A percentile compares a stretch with the other conserved stretches of the same genome.
Conservation (phyloP, 495 filamentous ascomycete genomes). For the Talaromyces thailandensis region DNA sequence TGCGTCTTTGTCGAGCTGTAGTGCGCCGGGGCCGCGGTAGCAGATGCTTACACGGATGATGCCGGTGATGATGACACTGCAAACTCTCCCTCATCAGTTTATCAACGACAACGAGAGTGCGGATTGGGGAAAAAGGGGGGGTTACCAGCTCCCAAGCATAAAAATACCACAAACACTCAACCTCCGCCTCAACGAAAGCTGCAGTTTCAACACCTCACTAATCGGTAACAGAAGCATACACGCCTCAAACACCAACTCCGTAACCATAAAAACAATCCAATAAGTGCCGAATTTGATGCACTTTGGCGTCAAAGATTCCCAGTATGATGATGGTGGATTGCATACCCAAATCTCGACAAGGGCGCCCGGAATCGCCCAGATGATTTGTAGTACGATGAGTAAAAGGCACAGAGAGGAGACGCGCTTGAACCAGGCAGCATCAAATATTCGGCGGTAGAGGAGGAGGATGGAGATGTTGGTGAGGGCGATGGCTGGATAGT, state of each 20-base stretch:
- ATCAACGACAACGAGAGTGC: not conserved
- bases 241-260: not conserved
- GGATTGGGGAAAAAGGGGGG: not conserved
- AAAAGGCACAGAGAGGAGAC: not conserved
- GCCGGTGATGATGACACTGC: not conserved
- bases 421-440: not conserved
- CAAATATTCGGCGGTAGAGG: not conserved
- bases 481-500: not conserved
- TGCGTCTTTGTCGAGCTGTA: not conserved
- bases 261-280: not conserved
- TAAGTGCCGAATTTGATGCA: not conserved
- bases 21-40: not conserved
- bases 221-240: not conserved
- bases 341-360: not conserved
- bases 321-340: not conserved
- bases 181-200: not conserved
- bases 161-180: not conserved
- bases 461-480: not conserved
- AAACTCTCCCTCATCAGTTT: not conserved
- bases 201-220: not conserved
- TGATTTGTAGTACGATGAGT: not conserved
- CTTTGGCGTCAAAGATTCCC: not conserved
- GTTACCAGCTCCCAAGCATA: not conserved
- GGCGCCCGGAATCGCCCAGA: not conserved
- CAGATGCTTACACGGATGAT: not conserved